These are phyloP conservation scores for Panaeolus papilionaceus DNA, from an alignment of 768 basidiomycete species.

Conservation along the genomic window DNA sequence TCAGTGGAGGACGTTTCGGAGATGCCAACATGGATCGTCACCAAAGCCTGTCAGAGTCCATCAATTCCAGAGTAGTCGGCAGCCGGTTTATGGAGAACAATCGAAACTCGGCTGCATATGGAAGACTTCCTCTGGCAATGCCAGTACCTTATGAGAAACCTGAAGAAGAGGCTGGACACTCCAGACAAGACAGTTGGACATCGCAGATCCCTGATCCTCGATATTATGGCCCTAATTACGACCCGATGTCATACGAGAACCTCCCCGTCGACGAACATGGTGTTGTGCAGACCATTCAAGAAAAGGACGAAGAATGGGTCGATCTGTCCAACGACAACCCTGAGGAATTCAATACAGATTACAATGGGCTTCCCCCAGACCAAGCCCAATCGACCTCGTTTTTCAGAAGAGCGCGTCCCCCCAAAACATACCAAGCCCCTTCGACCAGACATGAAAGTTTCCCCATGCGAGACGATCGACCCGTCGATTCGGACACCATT, in stretches of 20 bases:
- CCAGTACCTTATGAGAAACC: conserved; percentile 58
- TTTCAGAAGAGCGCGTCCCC: conserved; percentile 41
- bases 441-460: conserved; percentile 64
- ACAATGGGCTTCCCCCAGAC: conserved; percentile 42
- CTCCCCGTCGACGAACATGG: conserved; percentile 46
- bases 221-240: conserved; percentile 62
- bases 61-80: conserved; percentile 67
- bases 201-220: conserved; percentile 60
- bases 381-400: conserved; percentile 43
- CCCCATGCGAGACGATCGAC: conserved; percentile 52
- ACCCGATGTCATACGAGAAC: conserved; percentile 37
- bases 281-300: conserved; percentile 33
- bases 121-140: conserved; percentile 66
- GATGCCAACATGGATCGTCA: conserved; percentile 46
- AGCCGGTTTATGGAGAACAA: conserved; percentile 78
- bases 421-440: conserved; percentile 40
- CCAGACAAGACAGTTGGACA: conserved; percentile 38
- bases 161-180: conserved; percentile 51
- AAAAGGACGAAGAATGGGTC: conserved; percentile 60
- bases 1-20: conserved; percentile 64
- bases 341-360: conserved; percentile 43
- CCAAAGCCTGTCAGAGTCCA: conserved; percentile 60
- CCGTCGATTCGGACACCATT: conserved; percentile 42
- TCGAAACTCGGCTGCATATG: conserved; percentile 60
- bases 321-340: conserved; percentile 57